A percentile compares a stretch with the other conserved stretches of the same genome.
These are phyloP conservation scores for Plasmodium gaboni DNA, from an alignment of 169 alveolate species.

Conservation along the genomic window DNA sequence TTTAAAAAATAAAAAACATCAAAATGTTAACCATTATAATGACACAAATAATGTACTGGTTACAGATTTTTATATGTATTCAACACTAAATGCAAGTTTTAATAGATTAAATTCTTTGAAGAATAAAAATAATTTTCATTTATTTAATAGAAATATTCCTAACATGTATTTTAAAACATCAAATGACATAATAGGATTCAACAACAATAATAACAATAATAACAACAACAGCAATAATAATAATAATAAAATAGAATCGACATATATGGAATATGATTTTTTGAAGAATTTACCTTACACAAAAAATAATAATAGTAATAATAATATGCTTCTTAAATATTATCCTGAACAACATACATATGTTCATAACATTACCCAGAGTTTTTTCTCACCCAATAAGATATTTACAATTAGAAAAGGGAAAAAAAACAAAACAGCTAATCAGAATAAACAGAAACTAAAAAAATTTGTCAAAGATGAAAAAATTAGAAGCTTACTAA, in stretches of 20 bases:
- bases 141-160: neutral
- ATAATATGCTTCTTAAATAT: neutral
- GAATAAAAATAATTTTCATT: neutral
- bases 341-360: conserved; percentile 5
- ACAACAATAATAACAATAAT: conserved; percentile 5
- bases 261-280: too few relatives aligned
- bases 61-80: conserved; percentile 59
- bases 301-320: conserved; percentile 7
- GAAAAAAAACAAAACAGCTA: conserved; percentile 20
- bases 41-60: conserved; percentile 35
- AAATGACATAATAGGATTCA: neutral
- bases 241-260: neutral
- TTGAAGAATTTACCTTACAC: conserved; percentile 14
- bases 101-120: conserved; percentile 21
- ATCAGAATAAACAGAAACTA: conserved; percentile 48
- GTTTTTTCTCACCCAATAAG: conserved; percentile 3
- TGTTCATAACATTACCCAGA: conserved; percentile 11
- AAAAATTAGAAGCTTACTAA: conserved; percentile 49
- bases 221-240: neutral
- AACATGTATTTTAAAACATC: neutral
- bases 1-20: conserved; percentile 28
- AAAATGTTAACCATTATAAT: conserved; percentile 15
- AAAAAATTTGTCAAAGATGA: conserved; percentile 63
- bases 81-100: conserved; percentile 53
- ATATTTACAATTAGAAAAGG: neutral